Conservation (phyloP, 2,329 filamentous ascomycete genomes). For the Neopestalotiopsis sp. region DNA sequence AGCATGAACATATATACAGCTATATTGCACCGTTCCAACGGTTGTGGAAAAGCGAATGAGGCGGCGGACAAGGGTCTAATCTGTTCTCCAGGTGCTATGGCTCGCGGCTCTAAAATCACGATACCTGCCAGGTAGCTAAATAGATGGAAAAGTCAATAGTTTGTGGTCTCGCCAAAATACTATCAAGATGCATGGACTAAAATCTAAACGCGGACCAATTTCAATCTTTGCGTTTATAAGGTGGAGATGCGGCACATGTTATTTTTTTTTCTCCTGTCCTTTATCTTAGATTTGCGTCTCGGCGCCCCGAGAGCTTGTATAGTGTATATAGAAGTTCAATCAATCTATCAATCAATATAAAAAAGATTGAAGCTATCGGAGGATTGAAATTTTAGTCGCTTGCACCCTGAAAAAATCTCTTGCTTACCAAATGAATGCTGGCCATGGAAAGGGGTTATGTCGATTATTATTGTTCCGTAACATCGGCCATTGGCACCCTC, state of each 20-base stretch:
- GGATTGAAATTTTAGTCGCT: neutral
- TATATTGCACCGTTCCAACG: too few relatives aligned
- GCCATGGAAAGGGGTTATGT: neutral
- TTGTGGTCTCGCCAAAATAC: neutral
- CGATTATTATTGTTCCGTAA: constrained; percentile 3
- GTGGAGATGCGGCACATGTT: neutral
- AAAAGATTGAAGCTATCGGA: neutral
- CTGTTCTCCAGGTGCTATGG: too few relatives aligned
- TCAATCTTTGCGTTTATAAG: neutral
- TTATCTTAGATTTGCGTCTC: neutral
- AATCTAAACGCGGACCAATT: neutral
- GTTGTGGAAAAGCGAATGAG: too few relatives aligned
- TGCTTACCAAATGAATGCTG: neutral
- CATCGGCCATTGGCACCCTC: neutral
- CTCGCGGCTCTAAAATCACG: neutral
- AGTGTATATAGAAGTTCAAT: neutral
- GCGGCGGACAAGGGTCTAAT: too few relatives aligned
- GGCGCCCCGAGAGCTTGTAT: neutral
- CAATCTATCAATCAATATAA: neutral
- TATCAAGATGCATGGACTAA: neutral
- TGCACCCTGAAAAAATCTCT: neutral
- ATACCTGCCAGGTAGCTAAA: neutral
- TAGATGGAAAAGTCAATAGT: neutral
- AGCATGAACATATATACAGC: too few relatives aligned
- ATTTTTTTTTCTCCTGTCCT: neutral